Percentiles rank a stretch among this genome's conserved stretches.
Conservation (phyloP, 305 asterid species). For the Ilex paraguariensis region DNA sequence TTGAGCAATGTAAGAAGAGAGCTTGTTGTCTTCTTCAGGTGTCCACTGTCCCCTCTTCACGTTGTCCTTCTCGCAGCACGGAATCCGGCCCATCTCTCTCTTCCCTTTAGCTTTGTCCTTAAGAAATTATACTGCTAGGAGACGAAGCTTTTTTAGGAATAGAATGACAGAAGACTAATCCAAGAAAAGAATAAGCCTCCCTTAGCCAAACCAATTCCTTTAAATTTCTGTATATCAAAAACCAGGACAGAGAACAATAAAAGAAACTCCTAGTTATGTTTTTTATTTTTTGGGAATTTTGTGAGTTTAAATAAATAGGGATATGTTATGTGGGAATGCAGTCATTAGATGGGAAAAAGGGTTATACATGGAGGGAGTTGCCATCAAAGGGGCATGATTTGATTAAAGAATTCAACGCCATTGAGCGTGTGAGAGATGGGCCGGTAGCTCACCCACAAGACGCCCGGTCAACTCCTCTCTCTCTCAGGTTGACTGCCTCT, state of each 20-base stretch:
- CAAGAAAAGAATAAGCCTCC: neutral
- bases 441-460: conserved; percentile 93
- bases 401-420: conserved; percentile 88
- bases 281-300: conserved; percentile 11
- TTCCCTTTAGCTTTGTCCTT: too few relatives aligned
- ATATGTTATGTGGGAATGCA: conserved; percentile 21
- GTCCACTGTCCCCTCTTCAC: conserved; percentile 98
- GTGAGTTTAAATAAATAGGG: conserved; percentile 24
- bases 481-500: conserved; percentile 39
- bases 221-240: too few relatives aligned
- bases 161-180: neutral
- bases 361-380: conserved; percentile 7
- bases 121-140: neutral
- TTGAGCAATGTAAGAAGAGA: conserved; percentile 91
- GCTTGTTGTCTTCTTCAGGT: conserved; percentile 95
- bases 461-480: conserved; percentile 78
- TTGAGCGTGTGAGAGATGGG: conserved; percentile 83
- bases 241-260: neutral
- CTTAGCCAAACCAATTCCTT: neutral
- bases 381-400: conserved; percentile 75
- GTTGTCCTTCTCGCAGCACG: conserved; percentile 90
- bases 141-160: neutral
- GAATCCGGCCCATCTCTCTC: conserved; percentile 72
- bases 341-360: conserved; percentile 2
- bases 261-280: conserved; percentile 1